Evolutionary conservation across 2,329 filamentous ascomycete species (phyloP), one percentile per base, ranked within the genome.

Genomic region (Aspergillus oerlinghausenensis): DNA sequence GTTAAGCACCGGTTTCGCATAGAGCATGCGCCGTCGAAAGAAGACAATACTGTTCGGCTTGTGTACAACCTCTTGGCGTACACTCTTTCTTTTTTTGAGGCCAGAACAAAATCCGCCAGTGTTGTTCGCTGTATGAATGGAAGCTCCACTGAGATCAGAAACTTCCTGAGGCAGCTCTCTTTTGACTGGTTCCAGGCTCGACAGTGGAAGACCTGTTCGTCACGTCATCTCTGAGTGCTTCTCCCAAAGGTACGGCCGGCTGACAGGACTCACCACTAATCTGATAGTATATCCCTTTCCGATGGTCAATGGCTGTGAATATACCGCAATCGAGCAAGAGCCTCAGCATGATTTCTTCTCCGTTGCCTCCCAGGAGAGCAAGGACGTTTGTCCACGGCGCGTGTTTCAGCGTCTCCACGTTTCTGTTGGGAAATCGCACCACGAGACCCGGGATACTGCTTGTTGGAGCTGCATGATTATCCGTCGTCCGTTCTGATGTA

Each of bases 21-120:
- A 97, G 51, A 97, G 80, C 79, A 97, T 95, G 21, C 91, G 85
- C 67, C 84, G 91, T 58, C 92, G 86, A 49, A 92, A 84, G 66
- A 99, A 88, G 1, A 79, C 76, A 56, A 97, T 91, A 17, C 85
- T 82, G 43, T 82, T 82, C 4, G 70, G 70, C 26, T 65, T 67
- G 25, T 64, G 65, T 19, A 54, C 45, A 42, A 32, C 38, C 17
- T 61, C 54, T 8, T 55, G 38, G 19, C 32, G 21, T 8, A 28
- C 38, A 25, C 19, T 25, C 14, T 52, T 38, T 4, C 56, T 40
- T n/a, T 48, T 21, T 17, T 51, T 56, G 11, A 17, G 11, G 28
- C 51, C 52, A 14, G 35, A 2, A 11, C 17, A 19, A 23, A 21
- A 14, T 4, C 17, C 21, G 9, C 5, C 23, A 26, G 1, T 19